Conservation (phyloP, 768 basidiomycete species). For the Tylopilus intermedius region DNA sequence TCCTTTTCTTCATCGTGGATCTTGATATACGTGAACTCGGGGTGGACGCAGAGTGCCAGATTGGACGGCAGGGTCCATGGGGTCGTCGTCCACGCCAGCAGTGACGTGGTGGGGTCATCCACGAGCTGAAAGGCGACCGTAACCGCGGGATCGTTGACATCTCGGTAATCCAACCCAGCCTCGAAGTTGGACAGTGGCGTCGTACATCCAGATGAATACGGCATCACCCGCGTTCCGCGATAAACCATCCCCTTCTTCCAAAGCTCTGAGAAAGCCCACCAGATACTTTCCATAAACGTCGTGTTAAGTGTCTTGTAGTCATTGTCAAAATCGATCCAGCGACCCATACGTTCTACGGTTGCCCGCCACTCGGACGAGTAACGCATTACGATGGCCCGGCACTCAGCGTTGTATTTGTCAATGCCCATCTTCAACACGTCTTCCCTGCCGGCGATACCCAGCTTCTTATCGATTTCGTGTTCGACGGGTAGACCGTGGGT, state of each 20-base stretch:
- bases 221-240: conserved; percentile 92
- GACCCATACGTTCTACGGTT: conserved; percentile 96
- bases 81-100: conserved; percentile 98
- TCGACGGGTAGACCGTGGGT: conserved; percentile 98
- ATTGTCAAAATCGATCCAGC: conserved; percentile 99
- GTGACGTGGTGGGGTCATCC: conserved; percentile 83
- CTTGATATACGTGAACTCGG: conserved; percentile 93
- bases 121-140: conserved; percentile 91
- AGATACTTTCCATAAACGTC: conserved; percentile 95
- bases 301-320: conserved; percentile 97
- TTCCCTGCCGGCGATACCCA: conserved; percentile 85
- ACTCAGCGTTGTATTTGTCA: conserved; percentile 95
- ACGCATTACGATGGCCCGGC: conserved; percentile 94
- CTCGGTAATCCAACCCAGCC: conserved; percentile 86
- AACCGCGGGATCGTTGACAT: conserved; percentile 92
- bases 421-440: conserved; percentile 96
- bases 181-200: conserved; percentile 98
- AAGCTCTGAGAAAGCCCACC: conserved; percentile 98
- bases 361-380: conserved; percentile 91
- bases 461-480: conserved; percentile 97
- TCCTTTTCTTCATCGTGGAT: conserved; percentile 86
- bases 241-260: conserved; percentile 92
- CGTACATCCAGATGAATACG: conserved; percentile 93
- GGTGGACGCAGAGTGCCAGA: conserved; percentile 91
- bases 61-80: conserved; percentile 99